Evolutionary conservation across 768 basidiomycete species (phyloP).

Genomic region (Russula emetica): DNA sequence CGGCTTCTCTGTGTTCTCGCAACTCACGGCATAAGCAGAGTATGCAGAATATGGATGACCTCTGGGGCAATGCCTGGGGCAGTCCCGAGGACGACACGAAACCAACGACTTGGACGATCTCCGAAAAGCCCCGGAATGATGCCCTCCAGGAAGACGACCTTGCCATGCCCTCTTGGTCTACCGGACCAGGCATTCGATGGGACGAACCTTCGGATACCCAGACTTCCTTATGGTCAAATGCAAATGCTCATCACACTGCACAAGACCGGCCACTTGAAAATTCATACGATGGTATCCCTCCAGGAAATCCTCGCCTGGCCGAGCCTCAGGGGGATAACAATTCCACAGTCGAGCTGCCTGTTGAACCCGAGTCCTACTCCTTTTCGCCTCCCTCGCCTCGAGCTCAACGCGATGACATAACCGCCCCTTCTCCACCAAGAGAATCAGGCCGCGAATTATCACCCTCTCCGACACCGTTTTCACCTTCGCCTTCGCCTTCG

Average conservation of each 20-base stretch:
- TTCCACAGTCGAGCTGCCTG: neutral
- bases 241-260: slow-evolving; percentile 26
- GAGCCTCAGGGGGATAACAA: neutral
- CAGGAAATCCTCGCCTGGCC: slow-evolving; percentile 1
- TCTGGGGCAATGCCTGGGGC: slow-evolving; percentile 71
- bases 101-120: neutral
- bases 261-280: slow-evolving; percentile 34
- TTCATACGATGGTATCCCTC: slow-evolving; percentile 41
- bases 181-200: slow-evolving; percentile 45
- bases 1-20: no score
- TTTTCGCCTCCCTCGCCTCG: slow-evolving; percentile 1
- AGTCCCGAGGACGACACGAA: slow-evolving; percentile 36
- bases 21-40: neutral
- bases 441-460: neutral
- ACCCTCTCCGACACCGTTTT: neutral
- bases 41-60: slow-evolving; percentile 63
- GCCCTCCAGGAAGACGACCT: slow-evolving; percentile 52
- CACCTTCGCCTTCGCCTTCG: neutral
- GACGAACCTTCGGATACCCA: slow-evolving; percentile 42
- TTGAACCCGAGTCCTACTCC: slow-evolving; percentile 1
- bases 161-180: slow-evolving; percentile 54
- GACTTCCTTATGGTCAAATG: slow-evolving; percentile 42
- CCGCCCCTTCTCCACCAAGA: neutral
- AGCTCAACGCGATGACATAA: neutral
- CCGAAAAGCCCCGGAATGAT: slow-evolving; percentile 20